Conservation (phyloP, 805 yeast species). For the Yarrowia divulgata region DNA sequence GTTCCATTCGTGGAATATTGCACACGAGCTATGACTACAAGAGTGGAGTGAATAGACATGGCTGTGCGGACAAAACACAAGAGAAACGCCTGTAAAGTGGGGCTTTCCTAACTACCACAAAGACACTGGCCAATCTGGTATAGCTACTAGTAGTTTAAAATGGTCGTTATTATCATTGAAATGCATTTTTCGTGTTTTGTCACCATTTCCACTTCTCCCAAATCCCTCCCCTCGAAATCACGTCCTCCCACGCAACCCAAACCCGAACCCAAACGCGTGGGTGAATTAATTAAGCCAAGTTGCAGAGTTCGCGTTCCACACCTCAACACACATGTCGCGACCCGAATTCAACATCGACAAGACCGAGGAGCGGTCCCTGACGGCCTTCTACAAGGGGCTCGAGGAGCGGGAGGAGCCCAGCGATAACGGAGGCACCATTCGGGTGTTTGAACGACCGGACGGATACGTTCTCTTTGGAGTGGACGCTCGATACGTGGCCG, state of each 20-base stretch:
- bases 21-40: too few species aligned
- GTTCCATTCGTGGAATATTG: too few species aligned
- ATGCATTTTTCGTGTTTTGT: too few species aligned
- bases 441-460: constrained; percentile 83
- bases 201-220: background rate
- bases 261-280: constrained; percentile 31
- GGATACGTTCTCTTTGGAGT: constrained; percentile 76
- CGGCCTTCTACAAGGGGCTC: constrained; percentile 46
- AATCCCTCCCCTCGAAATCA: background rate
- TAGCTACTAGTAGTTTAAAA: too few species aligned
- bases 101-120: too few species aligned
- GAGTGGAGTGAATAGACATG: too few species aligned
- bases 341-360: constrained; percentile 51
- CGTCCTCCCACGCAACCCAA: constrained; percentile 11
- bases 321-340: constrained; percentile 27
- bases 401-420: constrained; percentile 28
- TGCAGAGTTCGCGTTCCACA: constrained; percentile 8
- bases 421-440: constrained; percentile 49
- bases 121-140: too few species aligned
- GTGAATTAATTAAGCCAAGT: background rate
- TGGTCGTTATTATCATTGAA: background rate
- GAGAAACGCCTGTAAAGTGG: too few species aligned
- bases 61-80: too few species aligned
- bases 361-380: constrained; percentile 54
- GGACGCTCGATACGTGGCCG: constrained; percentile 86